Conservation (phyloP, 768 basidiomycete genomes). For the Nidularia sp. region DNA sequence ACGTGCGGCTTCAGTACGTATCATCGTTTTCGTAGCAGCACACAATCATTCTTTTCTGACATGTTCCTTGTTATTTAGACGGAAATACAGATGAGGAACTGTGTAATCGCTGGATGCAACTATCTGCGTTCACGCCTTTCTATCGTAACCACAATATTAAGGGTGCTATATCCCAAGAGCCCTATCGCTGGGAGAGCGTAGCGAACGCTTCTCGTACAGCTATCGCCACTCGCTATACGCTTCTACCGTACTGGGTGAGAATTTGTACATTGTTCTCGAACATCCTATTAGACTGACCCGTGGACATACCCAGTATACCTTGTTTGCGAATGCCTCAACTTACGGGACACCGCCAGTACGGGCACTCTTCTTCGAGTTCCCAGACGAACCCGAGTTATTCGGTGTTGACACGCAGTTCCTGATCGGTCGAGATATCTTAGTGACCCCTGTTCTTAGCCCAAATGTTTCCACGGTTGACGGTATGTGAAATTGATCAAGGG, state of each 20-base stretch:
- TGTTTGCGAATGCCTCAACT: conserved; percentile 66
- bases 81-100: conserved; percentile 78
- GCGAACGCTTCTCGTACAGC: conserved; percentile 69
- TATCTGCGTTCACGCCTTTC: conserved; percentile 81
- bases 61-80: conserved; percentile 13
- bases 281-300: too few species aligned
- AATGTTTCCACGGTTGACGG: conserved; percentile 68
- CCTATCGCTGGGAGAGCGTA: conserved; percentile 79
- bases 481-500: conserved; percentile 16
- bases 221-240: conserved; percentile 63
- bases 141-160: conserved; percentile 73
- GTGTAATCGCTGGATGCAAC: conserved; percentile 83
- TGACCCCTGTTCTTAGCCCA: conserved; percentile 71
- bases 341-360: conserved; percentile 68
- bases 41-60: background rate
- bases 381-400: conserved; percentile 62
- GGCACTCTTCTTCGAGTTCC: conserved; percentile 78
- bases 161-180: conserved; percentile 72
- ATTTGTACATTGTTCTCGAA: background rate
- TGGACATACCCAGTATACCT: conserved; percentile 48
- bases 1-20: conserved; percentile 60
- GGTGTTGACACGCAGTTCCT: conserved; percentile 66
- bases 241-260: conserved; percentile 78
- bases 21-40: conserved; percentile 6
- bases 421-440: conserved; percentile 64